These are phyloP conservation scores for Ophiostoma tasmaniense DNA, from an alignment of 2,329 filamentous ascomycete genomes.

Conservation along the genomic window DNA sequence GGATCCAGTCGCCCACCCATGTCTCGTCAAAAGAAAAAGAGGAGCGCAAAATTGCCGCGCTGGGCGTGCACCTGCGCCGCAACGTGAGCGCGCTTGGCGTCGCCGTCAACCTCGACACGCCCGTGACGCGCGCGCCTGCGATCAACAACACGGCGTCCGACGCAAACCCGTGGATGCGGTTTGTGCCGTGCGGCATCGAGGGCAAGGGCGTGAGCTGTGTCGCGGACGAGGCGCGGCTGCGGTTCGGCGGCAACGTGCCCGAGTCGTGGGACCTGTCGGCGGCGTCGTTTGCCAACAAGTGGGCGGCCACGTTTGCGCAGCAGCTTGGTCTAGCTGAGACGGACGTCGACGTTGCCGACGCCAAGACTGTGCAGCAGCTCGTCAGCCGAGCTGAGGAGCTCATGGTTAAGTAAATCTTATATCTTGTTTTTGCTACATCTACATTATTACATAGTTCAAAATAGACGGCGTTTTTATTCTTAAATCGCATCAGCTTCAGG, in stretches of 20 bases:
- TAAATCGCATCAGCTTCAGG: neutral
- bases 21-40: slow-evolving; percentile 12
- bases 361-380: slow-evolving; percentile 9
- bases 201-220: slow-evolving; percentile 75
- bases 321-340: slow-evolving; percentile 15
- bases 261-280: slow-evolving; percentile 18
- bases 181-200: slow-evolving; percentile 82
- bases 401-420: neutral
- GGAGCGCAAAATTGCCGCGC: slow-evolving; percentile 71
- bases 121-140: slow-evolving; percentile 29
- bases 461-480: neutral
- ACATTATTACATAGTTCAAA: neutral
- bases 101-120: slow-evolving; percentile 66
- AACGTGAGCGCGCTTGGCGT: slow-evolving; percentile 79
- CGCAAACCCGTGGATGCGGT: slow-evolving; percentile 53
- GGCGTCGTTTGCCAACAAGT: slow-evolving; percentile 15
- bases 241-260: slow-evolving; percentile 16
- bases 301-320: slow-evolving; percentile 16
- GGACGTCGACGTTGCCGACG: slow-evolving; percentile 15
- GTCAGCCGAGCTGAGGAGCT: slow-evolving; percentile 9
- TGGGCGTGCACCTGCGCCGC: slow-evolving; percentile 84
- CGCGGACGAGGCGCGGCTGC: slow-evolving; percentile 35
- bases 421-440: neutral
- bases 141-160: slow-evolving; percentile 28
- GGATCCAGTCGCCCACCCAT: slow-evolving; percentile 41